These are phyloP conservation scores for Pichia inconspicua DNA, from an alignment of 1,139 yeast genomes.

Conservation along the genomic window DNA sequence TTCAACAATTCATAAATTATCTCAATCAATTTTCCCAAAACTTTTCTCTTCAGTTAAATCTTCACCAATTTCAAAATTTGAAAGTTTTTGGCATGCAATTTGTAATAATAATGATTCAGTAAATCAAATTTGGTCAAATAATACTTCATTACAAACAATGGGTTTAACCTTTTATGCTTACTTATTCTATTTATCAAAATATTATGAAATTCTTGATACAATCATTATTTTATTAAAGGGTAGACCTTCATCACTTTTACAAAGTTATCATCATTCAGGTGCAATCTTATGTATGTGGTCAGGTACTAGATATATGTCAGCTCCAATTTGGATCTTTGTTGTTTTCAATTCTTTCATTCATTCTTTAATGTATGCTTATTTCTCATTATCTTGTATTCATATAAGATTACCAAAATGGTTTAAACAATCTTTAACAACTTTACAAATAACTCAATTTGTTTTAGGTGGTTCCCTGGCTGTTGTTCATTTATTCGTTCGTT, in stretches of 20 bases:
- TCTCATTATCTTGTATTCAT: constrained; percentile 54
- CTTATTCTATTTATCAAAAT: constrained; percentile 65
- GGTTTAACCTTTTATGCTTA: constrained; percentile 58
- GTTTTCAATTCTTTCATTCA: constrained; percentile 74
- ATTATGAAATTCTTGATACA: constrained; percentile 68
- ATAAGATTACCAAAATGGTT: constrained; percentile 51
- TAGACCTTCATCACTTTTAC: constrained; percentile 58
- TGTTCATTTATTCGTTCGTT: constrained; percentile 54
- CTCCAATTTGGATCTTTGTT: constrained; percentile 78
- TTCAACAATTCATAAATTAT: constrained; percentile 36
- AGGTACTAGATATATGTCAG: constrained; percentile 62
- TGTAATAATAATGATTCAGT: constrained; percentile 41
- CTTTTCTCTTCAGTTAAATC: constrained; percentile 7
- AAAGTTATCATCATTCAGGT: constrained; percentile 75
- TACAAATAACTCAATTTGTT: constrained; percentile 66
- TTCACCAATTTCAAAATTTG: constrained; percentile 17
- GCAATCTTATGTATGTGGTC: constrained; percentile 85
- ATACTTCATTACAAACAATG: constrained; percentile 24
- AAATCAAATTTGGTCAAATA: constrained; percentile 47
- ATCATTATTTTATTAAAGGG: constrained; percentile 63
- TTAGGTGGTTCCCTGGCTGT: constrained; percentile 65
- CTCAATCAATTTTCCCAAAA: constrained; percentile 21
- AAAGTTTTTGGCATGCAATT: constrained; percentile 49
- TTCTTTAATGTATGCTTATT: constrained; percentile 69
- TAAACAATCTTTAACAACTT: constrained; percentile 55